phyloP scores from a whole-genome alignment of 78 protist genomes.

The Planoprotostelium fungivorum region DNA sequence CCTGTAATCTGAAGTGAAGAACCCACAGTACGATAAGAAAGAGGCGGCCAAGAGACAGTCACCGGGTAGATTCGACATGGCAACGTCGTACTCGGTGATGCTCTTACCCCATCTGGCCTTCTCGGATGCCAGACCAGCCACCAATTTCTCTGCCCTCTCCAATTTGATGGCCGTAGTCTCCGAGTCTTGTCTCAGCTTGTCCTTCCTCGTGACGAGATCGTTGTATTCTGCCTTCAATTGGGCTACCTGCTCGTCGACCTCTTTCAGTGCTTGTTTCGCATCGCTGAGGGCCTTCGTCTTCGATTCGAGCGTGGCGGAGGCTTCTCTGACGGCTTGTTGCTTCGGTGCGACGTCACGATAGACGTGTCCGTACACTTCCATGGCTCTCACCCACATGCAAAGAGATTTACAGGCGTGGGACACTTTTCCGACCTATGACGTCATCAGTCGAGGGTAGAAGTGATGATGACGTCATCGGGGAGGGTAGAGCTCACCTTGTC shows the following conservation, averaged over 20 bases:
- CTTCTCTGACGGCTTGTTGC: conserved; percentile 24
- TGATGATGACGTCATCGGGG: too few relatives aligned
- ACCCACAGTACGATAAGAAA: conserved; percentile 86
- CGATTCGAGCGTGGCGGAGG: conserved; percentile 11
- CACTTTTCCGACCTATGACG: conserved; percentile 8
- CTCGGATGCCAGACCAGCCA: conserved; percentile 82
- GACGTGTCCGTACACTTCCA: conserved; percentile 42
- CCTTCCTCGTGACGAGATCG: conserved; percentile 18
- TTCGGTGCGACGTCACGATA: conserved; percentile 73
- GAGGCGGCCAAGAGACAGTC: conserved; percentile 83
- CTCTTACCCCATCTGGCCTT: conserved; percentile 71
- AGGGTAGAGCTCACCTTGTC: conserved; percentile 17
- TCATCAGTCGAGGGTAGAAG: neutral
- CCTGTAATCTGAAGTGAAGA: conserved; percentile 79
- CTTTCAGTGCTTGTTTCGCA: conserved; percentile 16
- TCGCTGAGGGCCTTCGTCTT: conserved; percentile 19
- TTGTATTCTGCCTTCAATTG: conserved; percentile 33
- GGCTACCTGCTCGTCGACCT: conserved; percentile 30
- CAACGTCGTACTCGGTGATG: conserved; percentile 12
- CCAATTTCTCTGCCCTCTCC: conserved; percentile 74
- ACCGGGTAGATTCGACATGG: conserved; percentile 58
- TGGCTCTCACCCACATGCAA: conserved; percentile 71
- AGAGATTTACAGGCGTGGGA: conserved; percentile 49
- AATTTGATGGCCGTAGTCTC: conserved; percentile 70
- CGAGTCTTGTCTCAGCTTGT: conserved; percentile 40